phyloP scores from a whole-genome alignment of 805 yeast genomes.

The Yamadazyma philogaea region DNA sequence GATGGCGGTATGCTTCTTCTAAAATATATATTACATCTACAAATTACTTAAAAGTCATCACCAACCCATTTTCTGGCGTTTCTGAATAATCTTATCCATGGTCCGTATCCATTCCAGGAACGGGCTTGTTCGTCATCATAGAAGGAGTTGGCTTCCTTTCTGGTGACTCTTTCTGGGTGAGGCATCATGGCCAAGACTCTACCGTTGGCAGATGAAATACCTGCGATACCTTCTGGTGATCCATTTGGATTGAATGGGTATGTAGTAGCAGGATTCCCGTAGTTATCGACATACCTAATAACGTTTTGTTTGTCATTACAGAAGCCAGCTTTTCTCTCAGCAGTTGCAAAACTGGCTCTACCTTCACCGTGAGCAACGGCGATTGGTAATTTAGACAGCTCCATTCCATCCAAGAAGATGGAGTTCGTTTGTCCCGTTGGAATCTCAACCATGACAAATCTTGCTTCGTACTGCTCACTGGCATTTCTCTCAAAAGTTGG shows the following conservation, averaged over 20 bases:
- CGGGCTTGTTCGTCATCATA: slow-evolving; percentile 62
- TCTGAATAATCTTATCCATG: slow-evolving; percentile 91
- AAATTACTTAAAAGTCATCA: slow-evolving; percentile 18
- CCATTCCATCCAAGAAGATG: slow-evolving; percentile 84
- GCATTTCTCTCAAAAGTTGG: slow-evolving; percentile 89
- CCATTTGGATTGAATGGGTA: slow-evolving; percentile 98
- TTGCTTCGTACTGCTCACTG: slow-evolving; percentile 95
- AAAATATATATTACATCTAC: background rate
- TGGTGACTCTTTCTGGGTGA: slow-evolving; percentile 92
- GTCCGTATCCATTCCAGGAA: slow-evolving; percentile 81
- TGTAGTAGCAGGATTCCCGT: slow-evolving; percentile 75
- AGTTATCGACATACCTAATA: slow-evolving; percentile 84
- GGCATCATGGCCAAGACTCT: slow-evolving; percentile 99
- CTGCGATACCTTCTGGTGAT: slow-evolving; percentile 89
- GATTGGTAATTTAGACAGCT: slow-evolving; percentile 90
- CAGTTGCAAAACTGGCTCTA: slow-evolving; percentile 65
- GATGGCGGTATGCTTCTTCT: background rate
- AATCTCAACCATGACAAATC: slow-evolving; percentile 86
- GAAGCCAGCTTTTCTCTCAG: slow-evolving; percentile 45
- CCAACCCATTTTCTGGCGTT: slow-evolving; percentile 94
- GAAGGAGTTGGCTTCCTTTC: slow-evolving; percentile 89
- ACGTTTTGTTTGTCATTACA: slow-evolving; percentile 52
- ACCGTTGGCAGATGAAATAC: slow-evolving; percentile 85
- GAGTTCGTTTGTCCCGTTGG: slow-evolving; percentile 47
- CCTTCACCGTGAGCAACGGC: slow-evolving; percentile 99